Base-by-base conservation (phyloP, 2,329 filamentous ascomycete species). In the Incumbomyces delicatus region DNA sequence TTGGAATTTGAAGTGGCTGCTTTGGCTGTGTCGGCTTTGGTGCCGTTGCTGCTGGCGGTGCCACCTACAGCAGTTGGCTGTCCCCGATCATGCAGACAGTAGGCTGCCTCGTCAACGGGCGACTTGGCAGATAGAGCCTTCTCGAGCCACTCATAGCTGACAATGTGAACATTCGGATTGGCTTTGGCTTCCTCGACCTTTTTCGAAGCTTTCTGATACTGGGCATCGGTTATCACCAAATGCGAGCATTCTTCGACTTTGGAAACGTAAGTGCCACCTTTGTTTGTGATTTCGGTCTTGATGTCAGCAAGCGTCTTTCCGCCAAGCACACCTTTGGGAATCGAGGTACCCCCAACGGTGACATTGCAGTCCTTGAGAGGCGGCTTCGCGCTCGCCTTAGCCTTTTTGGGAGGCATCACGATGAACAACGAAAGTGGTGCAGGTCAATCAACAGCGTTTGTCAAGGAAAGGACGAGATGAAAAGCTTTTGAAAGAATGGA, bases 121-220 rank as follows among this genome's bases (percentile, higher is more conserved):
- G 3, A 14, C 10, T 36, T 37, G 16, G 38, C 16, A 10, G 13
- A n/a, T n/a, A 48, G 30, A 5, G 46, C 38, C n/a, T 42, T 31
- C 18, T 42, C 46, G 8, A 48, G 40, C 46, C 46, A 48, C 14
- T 43, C 33, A 31, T 20, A 48, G 14, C 20, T 37, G 34, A 48
- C 39, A n/a, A 48, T 48, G 18, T 43, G 30, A 22, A 48, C 33
- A 37, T 27, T 29, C 10, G 27, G n/a, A 14, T 41, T 22, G 12
- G 14, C 14, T 6, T 33, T 40, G 8, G 46, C 46, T 17, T 43
- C 36, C 20, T 46, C 22, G 35, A 46, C 37, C 36, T 33, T 40
- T 8, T 16, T 18, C 17, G 27, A 14, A 31, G 37, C 18, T 31
- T 46, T 46, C 4, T 34, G 33, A 22, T 40, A 46, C 29, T 46